Evolutionary conservation across 257 asterid genomes (phyloP).

Genomic region (Parsonsia alboflavescens): DNA sequence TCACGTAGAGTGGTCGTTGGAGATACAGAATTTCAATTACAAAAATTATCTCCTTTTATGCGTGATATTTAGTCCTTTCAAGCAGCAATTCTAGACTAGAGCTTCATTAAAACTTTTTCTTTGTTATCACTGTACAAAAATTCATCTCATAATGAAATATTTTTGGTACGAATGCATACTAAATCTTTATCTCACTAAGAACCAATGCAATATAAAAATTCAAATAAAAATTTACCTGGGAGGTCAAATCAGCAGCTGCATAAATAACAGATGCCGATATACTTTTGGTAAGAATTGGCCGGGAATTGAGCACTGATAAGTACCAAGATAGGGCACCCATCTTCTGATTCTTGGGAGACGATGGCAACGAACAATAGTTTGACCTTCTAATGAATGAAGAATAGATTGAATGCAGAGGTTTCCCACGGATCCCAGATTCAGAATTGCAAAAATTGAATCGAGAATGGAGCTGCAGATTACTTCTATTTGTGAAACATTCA

Average conservation of each 20-base stretch:
- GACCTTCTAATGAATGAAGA: slow-evolving; percentile 15
- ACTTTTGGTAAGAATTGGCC: slow-evolving; percentile 72
- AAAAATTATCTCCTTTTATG: neutral
- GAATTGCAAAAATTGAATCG: slow-evolving; percentile 25
- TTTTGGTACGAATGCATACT: too few relatives aligned
- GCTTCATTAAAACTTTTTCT: too few relatives aligned
- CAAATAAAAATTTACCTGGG: slow-evolving; percentile 49
- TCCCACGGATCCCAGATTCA: slow-evolving; percentile 22
- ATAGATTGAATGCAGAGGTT: slow-evolving; percentile 15
- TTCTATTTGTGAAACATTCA: neutral
- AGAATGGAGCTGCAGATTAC: neutral
- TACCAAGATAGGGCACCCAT: slow-evolving; percentile 67
- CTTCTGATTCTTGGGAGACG: slow-evolving; percentile 33
- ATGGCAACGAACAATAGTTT: slow-evolving; percentile 21
- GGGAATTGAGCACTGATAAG: slow-evolving; percentile 56
- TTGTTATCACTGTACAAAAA: too few relatives aligned
- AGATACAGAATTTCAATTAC: neutral
- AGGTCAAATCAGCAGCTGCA: slow-evolving; percentile 74
- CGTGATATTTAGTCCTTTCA: neutral
- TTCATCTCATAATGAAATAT: too few relatives aligned
- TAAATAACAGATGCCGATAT: slow-evolving; percentile 62
- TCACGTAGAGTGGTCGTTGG: neutral
- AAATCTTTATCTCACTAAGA: neutral
- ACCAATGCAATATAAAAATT: neutral
- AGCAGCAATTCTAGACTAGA: too few relatives aligned